phyloP scores from a whole-genome alignment of 805 yeast species.

The Suhomyces canberraensis region DNA sequence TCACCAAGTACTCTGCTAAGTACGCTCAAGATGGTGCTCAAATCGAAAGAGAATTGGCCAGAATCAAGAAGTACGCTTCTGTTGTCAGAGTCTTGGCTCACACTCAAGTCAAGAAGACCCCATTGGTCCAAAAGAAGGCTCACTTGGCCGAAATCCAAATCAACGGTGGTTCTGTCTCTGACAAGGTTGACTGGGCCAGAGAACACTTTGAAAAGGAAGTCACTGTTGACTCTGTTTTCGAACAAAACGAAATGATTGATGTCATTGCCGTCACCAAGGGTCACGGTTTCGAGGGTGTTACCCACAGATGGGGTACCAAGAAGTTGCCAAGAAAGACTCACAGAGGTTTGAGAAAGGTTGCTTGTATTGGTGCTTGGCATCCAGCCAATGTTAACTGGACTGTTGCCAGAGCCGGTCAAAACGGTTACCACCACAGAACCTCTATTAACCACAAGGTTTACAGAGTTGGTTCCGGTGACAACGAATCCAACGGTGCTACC shows the following conservation, averaged over 20 bases:
- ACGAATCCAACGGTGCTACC: constrained; percentile 93
- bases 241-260: constrained; percentile 98
- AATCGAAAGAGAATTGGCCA: constrained; percentile 94
- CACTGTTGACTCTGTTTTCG: constrained; percentile 91
- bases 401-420: constrained; percentile 99
- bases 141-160: constrained; percentile 99
- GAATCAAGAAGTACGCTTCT: constrained; percentile 96
- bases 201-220: constrained; percentile 99
- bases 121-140: constrained; percentile 98
- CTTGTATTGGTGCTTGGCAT: constrained; percentile 99
- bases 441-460: constrained; percentile 99
- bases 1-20: constrained; percentile 99
- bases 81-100: constrained; percentile 99
- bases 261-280: constrained; percentile 99
- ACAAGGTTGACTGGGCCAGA: constrained; percentile 97
- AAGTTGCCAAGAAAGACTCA: constrained; percentile 99
- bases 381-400: constrained; percentile 99
- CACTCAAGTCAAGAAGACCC: constrained; percentile 99
- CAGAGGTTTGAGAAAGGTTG: constrained; percentile 99
- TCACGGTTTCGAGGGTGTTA: constrained; percentile 99
- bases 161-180: constrained; percentile 98
- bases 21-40: constrained; percentile 88
- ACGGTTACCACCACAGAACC: constrained; percentile 99
- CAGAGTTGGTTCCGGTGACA: constrained; percentile 97
- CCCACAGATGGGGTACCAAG: constrained; percentile 99